Percentiles rank a stretch among this genome's conserved stretches.
Conservation (phyloP, 352 stramenopile genomes). For the Phytophthora macrochlamydospora region DNA sequence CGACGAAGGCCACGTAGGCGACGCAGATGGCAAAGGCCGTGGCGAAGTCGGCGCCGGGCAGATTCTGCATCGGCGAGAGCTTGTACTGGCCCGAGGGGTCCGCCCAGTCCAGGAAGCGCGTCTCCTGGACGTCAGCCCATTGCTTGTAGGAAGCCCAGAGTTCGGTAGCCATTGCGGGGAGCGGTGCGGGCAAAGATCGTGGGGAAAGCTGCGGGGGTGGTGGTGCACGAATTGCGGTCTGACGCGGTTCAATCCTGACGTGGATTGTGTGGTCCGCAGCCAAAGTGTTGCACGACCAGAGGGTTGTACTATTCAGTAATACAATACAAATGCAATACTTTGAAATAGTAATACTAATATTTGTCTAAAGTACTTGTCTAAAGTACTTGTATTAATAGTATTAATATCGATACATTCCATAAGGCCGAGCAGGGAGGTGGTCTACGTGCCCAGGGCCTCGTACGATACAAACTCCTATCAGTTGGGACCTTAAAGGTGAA, state of each 20-base stretch:
- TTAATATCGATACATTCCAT: no score
- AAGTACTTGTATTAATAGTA: no score
- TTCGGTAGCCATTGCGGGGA: slow-evolving; percentile 37
- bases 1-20: slow-evolving; percentile 69
- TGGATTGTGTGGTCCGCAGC: no score
- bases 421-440: no score
- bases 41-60: slow-evolving; percentile 60
- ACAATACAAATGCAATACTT: no score
- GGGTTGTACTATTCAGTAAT: no score
- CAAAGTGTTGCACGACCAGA: no score
- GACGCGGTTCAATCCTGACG: background rate
- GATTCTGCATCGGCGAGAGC: slow-evolving; percentile 44
- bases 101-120: slow-evolving; percentile 52
- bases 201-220: slow-evolving; percentile 11
- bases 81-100: slow-evolving; percentile 53
- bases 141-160: slow-evolving; percentile 65
- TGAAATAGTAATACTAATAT: no score
- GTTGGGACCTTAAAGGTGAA: no score
- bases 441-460: no score
- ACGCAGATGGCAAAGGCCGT: slow-evolving; percentile 62
- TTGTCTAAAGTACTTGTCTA: no score
- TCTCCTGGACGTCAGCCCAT: slow-evolving; percentile 56
- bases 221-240: slow-evolving; percentile 35
- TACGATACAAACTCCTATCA: no score
- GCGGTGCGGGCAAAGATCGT: slow-evolving; percentile 6